These are phyloP conservation scores for Geotrichum europaeum DNA, from an alignment of 1,139 yeast species.

Conservation along the genomic window DNA sequence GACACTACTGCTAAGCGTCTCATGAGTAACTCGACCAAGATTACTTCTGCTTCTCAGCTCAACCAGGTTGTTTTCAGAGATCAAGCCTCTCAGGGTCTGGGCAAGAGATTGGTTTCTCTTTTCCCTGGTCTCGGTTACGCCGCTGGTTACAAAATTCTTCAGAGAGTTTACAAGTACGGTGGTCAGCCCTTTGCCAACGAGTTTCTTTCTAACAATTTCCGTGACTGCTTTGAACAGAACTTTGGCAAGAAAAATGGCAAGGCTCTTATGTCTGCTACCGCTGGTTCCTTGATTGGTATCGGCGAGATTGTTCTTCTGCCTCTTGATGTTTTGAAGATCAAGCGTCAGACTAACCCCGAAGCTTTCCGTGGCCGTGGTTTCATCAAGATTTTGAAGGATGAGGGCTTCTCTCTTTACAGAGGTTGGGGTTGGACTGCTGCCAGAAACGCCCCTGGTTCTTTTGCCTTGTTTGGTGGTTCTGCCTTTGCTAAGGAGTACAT, in stretches of 20 bases:
- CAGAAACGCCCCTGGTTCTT: constrained; percentile 98
- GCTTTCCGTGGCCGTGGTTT: constrained; percentile 97
- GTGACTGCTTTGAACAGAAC: constrained; percentile 57
- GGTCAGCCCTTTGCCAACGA: constrained; percentile 99
- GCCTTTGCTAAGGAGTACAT: constrained; percentile 97
- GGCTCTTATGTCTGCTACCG: constrained; percentile 92
- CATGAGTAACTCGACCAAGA: constrained; percentile 84
- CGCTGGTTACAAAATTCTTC: constrained; percentile 92
- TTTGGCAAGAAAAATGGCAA: constrained; percentile 96
- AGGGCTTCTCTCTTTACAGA: constrained; percentile 88
- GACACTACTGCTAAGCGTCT: constrained; percentile 96
- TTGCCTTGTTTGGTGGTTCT: constrained; percentile 95
- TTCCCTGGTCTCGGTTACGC: constrained; percentile 99
- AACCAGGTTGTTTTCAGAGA: constrained; percentile 84
- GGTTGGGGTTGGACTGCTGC: constrained; percentile 99
- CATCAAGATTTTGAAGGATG: constrained; percentile 74
- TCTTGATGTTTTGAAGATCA: constrained; percentile 90
- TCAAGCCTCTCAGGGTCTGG: constrained; percentile 65
- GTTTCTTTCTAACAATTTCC: constrained; percentile 71
- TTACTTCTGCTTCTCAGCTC: constrained; percentile 53
- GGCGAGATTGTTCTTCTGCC: constrained; percentile 97
- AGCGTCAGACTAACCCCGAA: constrained; percentile 99
- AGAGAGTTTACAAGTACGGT: constrained; percentile 97
- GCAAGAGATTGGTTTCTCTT: constrained; percentile 68
- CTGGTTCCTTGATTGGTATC: constrained; percentile 94